Percentiles rank a stretch among this genome's conserved stretches.
Conservation (phyloP, 768 basidiomycete species). For the Asterophora lycoperdoides region DNA sequence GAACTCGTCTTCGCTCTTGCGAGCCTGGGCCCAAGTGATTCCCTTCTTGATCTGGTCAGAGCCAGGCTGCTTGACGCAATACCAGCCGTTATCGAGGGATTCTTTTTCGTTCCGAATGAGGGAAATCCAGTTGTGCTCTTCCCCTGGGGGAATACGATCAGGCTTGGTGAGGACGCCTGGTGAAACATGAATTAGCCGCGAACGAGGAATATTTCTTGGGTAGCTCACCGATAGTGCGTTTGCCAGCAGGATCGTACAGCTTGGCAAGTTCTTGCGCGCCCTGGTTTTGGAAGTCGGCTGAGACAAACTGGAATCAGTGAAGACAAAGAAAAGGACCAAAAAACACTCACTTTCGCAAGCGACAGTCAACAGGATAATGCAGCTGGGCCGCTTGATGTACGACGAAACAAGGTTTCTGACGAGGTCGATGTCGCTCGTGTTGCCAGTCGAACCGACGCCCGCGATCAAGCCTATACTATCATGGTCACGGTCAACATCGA, state of each 20-base stretch:
- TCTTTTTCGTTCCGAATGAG: conserved; percentile 54
- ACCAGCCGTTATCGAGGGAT: conserved; percentile 53
- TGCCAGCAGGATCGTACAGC: conserved; percentile 54
- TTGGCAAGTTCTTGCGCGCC: conserved; percentile 67
- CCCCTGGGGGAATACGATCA: conserved; percentile 56
- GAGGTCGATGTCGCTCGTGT: conserved; percentile 53
- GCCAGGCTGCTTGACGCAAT: conserved; percentile 51
- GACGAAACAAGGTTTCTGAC: conserved; percentile 53
- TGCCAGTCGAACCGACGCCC: conserved; percentile 45
- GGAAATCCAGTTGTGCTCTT: conserved; percentile 51
- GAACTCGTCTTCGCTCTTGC: conserved; percentile 50
- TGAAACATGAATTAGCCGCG: not conserved
- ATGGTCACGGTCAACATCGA: not conserved
- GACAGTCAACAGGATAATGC: conserved; percentile 55
- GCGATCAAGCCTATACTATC: conserved; percentile 51
- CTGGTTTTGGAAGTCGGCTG: conserved; percentile 81
- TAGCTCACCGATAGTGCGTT: conserved; percentile 61
- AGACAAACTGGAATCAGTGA: not conserved
- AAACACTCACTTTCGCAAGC: conserved; percentile 59
- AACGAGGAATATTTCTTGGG: not conserved
- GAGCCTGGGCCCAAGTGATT: conserved; percentile 58
- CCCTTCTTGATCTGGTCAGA: conserved; percentile 46
- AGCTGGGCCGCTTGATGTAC: conserved; percentile 60
- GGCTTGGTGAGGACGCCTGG: conserved; percentile 74
- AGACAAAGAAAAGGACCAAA: too few relatives aligned